Conservation (phyloP, 805 yeast genomes). For the Cyberlindnera xylosilytica region DNA sequence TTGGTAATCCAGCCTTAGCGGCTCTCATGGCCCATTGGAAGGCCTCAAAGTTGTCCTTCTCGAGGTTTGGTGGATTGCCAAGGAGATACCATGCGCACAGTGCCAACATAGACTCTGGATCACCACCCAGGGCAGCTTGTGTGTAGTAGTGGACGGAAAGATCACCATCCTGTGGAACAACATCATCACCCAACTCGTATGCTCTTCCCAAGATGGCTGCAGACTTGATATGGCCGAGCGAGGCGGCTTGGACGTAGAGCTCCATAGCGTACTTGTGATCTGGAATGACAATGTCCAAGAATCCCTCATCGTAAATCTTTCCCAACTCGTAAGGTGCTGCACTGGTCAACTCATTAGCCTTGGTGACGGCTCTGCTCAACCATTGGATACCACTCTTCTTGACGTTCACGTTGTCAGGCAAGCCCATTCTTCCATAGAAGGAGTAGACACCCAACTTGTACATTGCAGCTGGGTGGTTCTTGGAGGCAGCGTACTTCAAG, state of each 20-base stretch:
- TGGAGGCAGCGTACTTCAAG: conserved; percentile 80
- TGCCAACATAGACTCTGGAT: conserved; percentile 86
- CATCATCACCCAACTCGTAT: conserved; percentile 70
- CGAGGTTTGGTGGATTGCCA: conserved; percentile 82
- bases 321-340: conserved; percentile 96
- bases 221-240: conserved; percentile 79
- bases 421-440: conserved; percentile 81
- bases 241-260: conserved; percentile 83
- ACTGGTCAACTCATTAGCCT: conserved; percentile 77
- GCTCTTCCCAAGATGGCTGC: conserved; percentile 76
- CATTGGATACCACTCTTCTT: conserved; percentile 89
- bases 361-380: conserved; percentile 82
- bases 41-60: conserved; percentile 78
- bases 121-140: conserved; percentile 85
- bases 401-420: conserved; percentile 60
- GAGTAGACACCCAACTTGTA: conserved; percentile 85
- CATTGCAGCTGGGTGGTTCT: conserved; percentile 97
- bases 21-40: conserved; percentile 93
- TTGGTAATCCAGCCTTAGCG: conserved; percentile 67
- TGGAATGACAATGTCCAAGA: conserved; percentile 78
- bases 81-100: conserved; percentile 96
- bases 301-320: conserved; percentile 78
- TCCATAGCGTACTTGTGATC: conserved; percentile 84
- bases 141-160: conserved; percentile 91
- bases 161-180: conserved; percentile 74